Evolutionary conservation across 2,329 filamentous ascomycete species (phyloP), one percentile per base, ranked within the genome.

Genomic region (Thyridium curvatum): DNA sequence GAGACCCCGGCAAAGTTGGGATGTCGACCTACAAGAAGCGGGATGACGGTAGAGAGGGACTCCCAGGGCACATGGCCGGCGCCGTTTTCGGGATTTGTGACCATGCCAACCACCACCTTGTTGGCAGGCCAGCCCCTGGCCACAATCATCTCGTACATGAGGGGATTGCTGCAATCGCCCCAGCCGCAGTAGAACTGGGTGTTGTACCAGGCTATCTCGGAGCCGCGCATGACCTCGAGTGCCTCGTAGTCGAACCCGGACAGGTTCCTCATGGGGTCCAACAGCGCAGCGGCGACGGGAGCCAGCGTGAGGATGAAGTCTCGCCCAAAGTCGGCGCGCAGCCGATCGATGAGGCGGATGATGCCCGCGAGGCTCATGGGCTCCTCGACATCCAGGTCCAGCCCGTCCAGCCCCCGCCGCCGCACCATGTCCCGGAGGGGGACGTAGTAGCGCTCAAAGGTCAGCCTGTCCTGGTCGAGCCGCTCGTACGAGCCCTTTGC

Each of bases 111-210:
- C 2, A 91, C 85, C 6, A 91, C 63, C 52, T 82, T 84, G 32
- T 77, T 66, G 0, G 83, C 68, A 9, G 68, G 65, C 32, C 32
- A 33, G 8, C 84, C 84, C 8, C 66, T 64, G 9, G 64, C 59
- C 30, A 67, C 41, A 34, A 68, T 59, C 53, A 63, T 60, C 48
- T 69, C 60, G 47, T 71, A 72, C 59, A 70, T 66, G 44, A 58
- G 48, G 8, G 67, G 61, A 38, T 66, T 73, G 18, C 70, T 64
- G 1, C 80, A 77, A 35, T 79, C 78, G 4, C 84, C 84, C 86
- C 86, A 91, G 1, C 85, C 85, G 52, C 85, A 88, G 65, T 93
- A 91, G 58, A 91, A 90, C 52, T 91, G 86, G 12, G 82, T 71
- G 51, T 91, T 90, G 55, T 91, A 91, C 84, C 84, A 93, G 2